These are phyloP conservation scores for Phytophthora fragariaefolia DNA, from an alignment of 352 stramenopile species.

Conservation along the genomic window DNA sequence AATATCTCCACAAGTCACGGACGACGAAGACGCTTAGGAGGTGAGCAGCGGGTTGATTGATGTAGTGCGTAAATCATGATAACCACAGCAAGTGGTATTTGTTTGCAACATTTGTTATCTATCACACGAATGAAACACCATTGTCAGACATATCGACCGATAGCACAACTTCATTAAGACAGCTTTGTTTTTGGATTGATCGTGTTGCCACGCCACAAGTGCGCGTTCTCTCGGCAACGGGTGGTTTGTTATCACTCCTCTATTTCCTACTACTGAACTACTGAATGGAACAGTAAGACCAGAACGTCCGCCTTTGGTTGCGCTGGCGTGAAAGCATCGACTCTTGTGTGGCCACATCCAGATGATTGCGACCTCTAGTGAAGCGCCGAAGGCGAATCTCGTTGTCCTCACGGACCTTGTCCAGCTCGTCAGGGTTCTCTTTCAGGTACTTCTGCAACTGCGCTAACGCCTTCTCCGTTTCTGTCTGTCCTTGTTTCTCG, in stretches of 20 bases:
- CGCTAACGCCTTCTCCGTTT: constrained; percentile 80
- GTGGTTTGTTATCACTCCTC: constrained; percentile 14
- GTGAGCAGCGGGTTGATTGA: constrained; percentile 14
- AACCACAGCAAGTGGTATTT: constrained; percentile 22
- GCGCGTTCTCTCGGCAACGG: neutral
- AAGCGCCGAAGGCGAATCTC: constrained; percentile 84
- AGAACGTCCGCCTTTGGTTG: constrained; percentile 41
- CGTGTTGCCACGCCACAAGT: neutral
- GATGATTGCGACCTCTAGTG: constrained; percentile 74
- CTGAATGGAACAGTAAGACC: constrained; percentile 60
- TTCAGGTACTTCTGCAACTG: constrained; percentile 71
- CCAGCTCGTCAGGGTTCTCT: constrained; percentile 73
- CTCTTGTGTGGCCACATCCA: constrained; percentile 69
- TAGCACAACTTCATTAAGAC: neutral
- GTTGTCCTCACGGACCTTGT: constrained; percentile 83
- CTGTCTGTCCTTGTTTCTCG: constrained; percentile 63
- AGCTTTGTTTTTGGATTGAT: constrained; percentile 9
- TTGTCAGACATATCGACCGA: constrained; percentile 1
- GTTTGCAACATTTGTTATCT: constrained; percentile 22
- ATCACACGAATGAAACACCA: constrained; percentile 17
- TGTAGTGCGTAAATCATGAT: constrained; percentile 25
- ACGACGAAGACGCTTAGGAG: constrained; percentile 3
- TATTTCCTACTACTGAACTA: constrained; percentile 47
- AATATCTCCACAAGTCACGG: constrained; percentile 19
- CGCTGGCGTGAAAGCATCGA: constrained; percentile 43